Evolutionary conservation across 2,329 filamentous ascomycete genomes (phyloP).

Genomic region (Hymenoscyphus scutula): DNA sequence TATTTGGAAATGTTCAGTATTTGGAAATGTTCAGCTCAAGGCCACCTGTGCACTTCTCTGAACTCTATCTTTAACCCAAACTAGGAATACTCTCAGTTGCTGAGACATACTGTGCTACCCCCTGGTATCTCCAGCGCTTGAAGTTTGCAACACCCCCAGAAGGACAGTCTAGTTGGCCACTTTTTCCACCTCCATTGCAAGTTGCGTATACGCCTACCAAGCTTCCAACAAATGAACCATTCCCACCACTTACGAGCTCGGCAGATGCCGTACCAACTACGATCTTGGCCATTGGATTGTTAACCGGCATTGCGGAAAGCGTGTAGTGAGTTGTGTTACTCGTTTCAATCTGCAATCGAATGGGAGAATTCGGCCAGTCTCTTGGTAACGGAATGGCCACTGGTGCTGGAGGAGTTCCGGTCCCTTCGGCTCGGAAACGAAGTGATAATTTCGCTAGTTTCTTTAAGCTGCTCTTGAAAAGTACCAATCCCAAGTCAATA

Average conservation of each 20-base stretch:
- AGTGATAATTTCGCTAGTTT: conserved; percentile 8
- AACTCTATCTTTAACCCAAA: not conserved
- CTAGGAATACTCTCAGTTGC: not conserved
- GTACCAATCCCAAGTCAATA: conserved; percentile 38
- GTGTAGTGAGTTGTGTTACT: conserved; percentile 23
- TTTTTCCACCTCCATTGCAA: conserved; percentile 42
- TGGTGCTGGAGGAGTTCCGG: conserved; percentile 15
- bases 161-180: not conserved
- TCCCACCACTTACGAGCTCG: conserved; percentile 22
- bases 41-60: not conserved
- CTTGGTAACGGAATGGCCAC: conserved; percentile 14
- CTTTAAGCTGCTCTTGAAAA: not conserved
- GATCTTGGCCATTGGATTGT: conserved; percentile 42
- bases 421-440: conserved; percentile 18
- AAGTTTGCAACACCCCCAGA: not conserved
- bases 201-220: conserved; percentile 48
- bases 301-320: conserved; percentile 17
- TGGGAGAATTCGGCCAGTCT: conserved; percentile 9
- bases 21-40: too few relatives aligned
- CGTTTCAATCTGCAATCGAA: conserved; percentile 20
- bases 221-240: conserved; percentile 21
- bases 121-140: not conserved
- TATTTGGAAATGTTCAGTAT: too few relatives aligned
- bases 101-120: not conserved
- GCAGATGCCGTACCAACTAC: conserved; percentile 43